Percentiles rank a stretch among this genome's conserved stretches.
phyloP scores from a whole-genome alignment of 129 eudicot genomes.

The Heracleum sosnowskyi region DNA sequence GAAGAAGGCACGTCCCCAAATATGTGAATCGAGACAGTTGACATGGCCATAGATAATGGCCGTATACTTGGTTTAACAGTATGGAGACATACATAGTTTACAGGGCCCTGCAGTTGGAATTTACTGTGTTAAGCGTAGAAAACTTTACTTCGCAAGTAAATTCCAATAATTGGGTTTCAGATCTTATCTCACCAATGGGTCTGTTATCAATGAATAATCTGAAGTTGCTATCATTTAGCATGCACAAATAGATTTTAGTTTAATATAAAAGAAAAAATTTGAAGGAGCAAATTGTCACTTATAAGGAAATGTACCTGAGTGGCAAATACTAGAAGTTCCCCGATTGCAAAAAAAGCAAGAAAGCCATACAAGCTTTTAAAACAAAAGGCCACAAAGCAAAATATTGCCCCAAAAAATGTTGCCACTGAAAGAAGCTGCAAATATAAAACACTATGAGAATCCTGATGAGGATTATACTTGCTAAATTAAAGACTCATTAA shows the following conservation, averaged over 20 bases:
- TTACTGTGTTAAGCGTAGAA: background rate
- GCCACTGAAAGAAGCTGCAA: constrained; percentile 77
- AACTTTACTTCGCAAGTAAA: background rate
- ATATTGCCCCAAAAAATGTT: constrained; percentile 69
- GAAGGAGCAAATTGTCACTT: background rate
- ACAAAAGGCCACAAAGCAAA: constrained; percentile 83
- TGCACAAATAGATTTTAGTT: background rate
- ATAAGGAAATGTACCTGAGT: constrained; percentile 54
- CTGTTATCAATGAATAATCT: background rate
- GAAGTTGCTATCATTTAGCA: background rate
- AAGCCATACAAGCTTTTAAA: constrained; percentile 52
- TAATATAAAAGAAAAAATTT: background rate
- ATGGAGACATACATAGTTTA: constrained; percentile 81
- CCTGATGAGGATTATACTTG: background rate
- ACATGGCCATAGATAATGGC: constrained; percentile 91
- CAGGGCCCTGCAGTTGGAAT: constrained; percentile 70
- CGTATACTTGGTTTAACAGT: constrained; percentile 86
- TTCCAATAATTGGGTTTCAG: background rate
- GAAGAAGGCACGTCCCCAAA: constrained; percentile 97
- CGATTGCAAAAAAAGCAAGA: constrained; percentile 57
- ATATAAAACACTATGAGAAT: background rate
- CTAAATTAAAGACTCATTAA: background rate
- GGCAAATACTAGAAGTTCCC: constrained; percentile 84
- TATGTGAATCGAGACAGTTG: constrained; percentile 81
- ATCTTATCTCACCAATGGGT: background rate